Evolutionary conservation across 202 grass and related monocot species (phyloP).

Genomic region (Dendrocalamus latiflorus): DNA sequence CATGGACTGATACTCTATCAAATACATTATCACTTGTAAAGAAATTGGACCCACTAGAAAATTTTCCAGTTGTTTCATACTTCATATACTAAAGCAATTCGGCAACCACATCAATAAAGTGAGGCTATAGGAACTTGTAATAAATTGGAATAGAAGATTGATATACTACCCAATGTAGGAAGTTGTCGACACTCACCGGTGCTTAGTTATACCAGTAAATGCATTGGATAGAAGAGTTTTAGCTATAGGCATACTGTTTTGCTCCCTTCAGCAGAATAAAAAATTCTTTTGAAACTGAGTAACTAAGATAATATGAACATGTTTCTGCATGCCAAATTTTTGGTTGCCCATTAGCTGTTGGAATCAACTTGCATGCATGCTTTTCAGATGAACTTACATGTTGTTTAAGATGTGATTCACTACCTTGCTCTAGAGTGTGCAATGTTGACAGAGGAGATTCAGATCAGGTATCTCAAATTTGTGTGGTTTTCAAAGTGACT

Average conservation of each 20-base stretch:
- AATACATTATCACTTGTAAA: not conserved
- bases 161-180: not conserved
- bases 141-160: not conserved
- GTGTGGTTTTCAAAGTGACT: not conserved
- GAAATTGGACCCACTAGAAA: not conserved
- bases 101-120: not conserved
- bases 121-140: not conserved
- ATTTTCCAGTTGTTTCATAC: not conserved
- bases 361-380: not conserved
- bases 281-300: not conserved
- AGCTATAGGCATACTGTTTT: not conserved
- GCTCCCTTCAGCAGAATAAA: not conserved
- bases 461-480: not conserved
- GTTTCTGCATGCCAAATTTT: not conserved
- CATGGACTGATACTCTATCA: not conserved
- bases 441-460: not conserved
- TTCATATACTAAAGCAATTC: not conserved
- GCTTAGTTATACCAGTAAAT: not conserved
- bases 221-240: not conserved
- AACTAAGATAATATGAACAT: too few relatives aligned
- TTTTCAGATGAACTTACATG: conserved; percentile 4
- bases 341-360: not conserved
- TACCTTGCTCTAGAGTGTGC: not conserved
- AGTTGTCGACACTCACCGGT: not conserved
- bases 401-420: not conserved